Evolutionary conservation across 208 protist genomes (phyloP).

Genomic region (Leishmania tropica): DNA sequence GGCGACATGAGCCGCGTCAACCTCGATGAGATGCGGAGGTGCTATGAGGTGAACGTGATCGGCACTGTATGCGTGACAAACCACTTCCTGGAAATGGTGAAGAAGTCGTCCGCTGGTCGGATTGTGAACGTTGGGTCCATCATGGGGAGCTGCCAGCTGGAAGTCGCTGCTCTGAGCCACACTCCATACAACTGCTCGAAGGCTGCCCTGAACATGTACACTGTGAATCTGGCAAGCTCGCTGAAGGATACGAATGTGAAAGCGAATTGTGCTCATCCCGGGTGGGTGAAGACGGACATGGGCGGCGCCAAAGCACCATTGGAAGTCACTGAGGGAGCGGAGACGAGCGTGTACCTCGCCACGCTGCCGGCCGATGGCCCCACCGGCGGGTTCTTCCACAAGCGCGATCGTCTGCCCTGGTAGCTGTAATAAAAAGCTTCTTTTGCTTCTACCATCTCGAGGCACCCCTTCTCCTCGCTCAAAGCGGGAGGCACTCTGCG

Average conservation of each 20-base stretch:
- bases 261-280: slow-evolving; percentile 70
- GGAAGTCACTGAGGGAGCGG: slow-evolving; percentile 59
- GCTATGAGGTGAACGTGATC: slow-evolving; percentile 73
- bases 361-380: slow-evolving; percentile 73
- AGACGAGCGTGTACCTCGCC: slow-evolving; percentile 74
- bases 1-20: slow-evolving; percentile 32
- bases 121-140: slow-evolving; percentile 80
- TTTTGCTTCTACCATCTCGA: background rate
- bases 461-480: background rate
- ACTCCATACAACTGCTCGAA: slow-evolving; percentile 66
- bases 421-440: slow-evolving; percentile 17
- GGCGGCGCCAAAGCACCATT: slow-evolving; percentile 47
- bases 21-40: slow-evolving; percentile 36
- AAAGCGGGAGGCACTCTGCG: background rate
- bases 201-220: slow-evolving; percentile 87
- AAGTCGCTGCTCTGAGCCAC: slow-evolving; percentile 10
- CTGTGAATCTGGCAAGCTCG: slow-evolving; percentile 59
- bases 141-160: slow-evolving; percentile 57
- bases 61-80: slow-evolving; percentile 62
- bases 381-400: slow-evolving; percentile 80
- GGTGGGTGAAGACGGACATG: slow-evolving; percentile 82
- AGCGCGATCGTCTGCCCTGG: slow-evolving; percentile 70
- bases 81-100: slow-evolving; percentile 62
- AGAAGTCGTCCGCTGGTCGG: slow-evolving; percentile 55
- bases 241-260: slow-evolving; percentile 61